Evolutionary conservation across 1,284 basidiomycete species (phyloP).

Genomic region (Rhodofomes roseus): DNA sequence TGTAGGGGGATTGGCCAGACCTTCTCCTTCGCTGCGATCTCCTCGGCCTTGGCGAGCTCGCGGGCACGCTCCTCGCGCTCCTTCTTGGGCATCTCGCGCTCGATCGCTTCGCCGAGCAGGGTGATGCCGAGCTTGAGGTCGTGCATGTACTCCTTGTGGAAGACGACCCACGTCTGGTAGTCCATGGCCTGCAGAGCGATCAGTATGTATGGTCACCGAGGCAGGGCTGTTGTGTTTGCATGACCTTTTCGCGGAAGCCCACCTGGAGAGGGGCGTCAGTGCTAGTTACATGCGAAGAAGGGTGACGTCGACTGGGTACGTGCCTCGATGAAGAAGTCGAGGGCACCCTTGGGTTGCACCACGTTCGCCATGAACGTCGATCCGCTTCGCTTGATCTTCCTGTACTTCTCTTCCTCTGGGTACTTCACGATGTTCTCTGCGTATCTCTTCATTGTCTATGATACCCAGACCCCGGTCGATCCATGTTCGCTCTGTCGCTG

Average conservation of each 20-base stretch:
- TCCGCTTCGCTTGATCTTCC: conserved; percentile 72
- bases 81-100: conserved; percentile 51
- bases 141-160: conserved; percentile 46
- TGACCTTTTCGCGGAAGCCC: conserved; percentile 64
- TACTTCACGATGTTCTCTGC: conserved; percentile 69
- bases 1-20: conserved; percentile 27
- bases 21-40: conserved; percentile 50
- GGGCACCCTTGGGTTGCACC: conserved; percentile 57
- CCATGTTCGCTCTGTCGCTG: no score
- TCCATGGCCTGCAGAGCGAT: conserved; percentile 25
- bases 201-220: conserved; percentile 20
- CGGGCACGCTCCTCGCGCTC: conserved; percentile 44
- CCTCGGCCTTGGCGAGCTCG: conserved; percentile 53
- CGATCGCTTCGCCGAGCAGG: conserved; percentile 59
- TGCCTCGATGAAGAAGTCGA: conserved; percentile 76
- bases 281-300: background rate
- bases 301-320: conserved; percentile 18
- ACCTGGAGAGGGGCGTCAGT: conserved; percentile 38
- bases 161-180: conserved; percentile 57
- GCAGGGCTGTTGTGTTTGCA: conserved; percentile 8
- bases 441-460: conserved; percentile 62
- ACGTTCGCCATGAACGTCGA: conserved; percentile 56
- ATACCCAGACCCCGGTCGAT: background rate
- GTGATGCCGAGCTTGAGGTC: conserved; percentile 59
- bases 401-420: conserved; percentile 66